These are phyloP conservation scores for Talaromyces trachyspermus DNA, from an alignment of 495 filamentous ascomycete species.

Conservation along the genomic window DNA sequence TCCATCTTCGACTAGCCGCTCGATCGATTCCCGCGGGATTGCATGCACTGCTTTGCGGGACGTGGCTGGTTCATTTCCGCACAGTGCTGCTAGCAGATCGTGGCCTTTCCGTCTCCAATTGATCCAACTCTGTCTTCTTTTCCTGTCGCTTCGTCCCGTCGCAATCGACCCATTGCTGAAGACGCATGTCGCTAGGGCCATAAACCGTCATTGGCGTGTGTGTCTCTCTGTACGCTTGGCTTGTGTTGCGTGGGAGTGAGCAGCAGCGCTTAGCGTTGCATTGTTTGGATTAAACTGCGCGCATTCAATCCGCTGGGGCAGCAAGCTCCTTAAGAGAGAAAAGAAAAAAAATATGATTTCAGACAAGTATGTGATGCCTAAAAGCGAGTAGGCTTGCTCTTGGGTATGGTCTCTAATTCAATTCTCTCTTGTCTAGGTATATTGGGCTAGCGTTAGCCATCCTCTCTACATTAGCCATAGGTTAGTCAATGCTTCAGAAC, in stretches of 20 bases:
- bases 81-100: too few species aligned
- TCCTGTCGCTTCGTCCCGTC: too few species aligned
- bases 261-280: too few species aligned
- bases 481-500: constrained; percentile 41
- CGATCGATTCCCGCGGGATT: background rate
- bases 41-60: background rate
- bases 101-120: too few species aligned
- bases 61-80: constrained; percentile 8
- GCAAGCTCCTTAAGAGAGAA: constrained; percentile 29
- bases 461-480: constrained; percentile 86
- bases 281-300: constrained; percentile 30
- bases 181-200: background rate
- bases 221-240: too few species aligned
- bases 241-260: too few species aligned
- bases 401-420: too few species aligned
- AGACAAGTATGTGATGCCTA: constrained; percentile 92
- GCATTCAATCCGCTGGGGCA: constrained; percentile 31
- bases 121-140: background rate
- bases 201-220: background rate
- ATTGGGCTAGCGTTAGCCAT: constrained; percentile 86
- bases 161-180: too few species aligned
- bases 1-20: background rate
- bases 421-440: constrained; percentile 50
- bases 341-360: constrained; percentile 59
- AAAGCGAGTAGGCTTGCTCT: too few species aligned